Evolutionary conservation across 2,329 filamentous ascomycete genomes (phyloP), one percentile per base, ranked within the genome.

Genomic region (Ciborinia camelliae): DNA sequence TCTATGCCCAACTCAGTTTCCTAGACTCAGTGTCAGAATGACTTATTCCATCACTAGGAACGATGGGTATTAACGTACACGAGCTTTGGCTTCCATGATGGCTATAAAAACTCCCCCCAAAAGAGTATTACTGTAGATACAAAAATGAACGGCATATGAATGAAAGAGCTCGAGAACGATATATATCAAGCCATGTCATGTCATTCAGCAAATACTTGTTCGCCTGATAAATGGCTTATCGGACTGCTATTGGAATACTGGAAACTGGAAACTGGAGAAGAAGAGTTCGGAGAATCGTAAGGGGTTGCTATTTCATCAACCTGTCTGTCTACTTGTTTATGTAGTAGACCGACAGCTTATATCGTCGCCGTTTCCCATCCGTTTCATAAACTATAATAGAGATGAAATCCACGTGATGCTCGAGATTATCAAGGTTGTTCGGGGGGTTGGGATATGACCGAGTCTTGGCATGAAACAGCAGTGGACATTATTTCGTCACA

Each of bases 1-100:
- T 79, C 76, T 71, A 88, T 78, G 71, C 78, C 78, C 66, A 76
- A 78, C 75, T 86, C 85, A 68, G 80, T 80, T 76, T 79, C 81
- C 84, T 87, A 74, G 57, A 20, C 66, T 37, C 63, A n/a, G 61
- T 45, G 18, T 63, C 32, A 72, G 58, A 69, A 66, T 39, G 63
- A 39, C 47, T 43, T 45, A n/a, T 15, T 53, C 50, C 57, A 50
- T 68, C 55, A 54, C 28, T 53, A 15, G 45, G 62, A 32, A 14
- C 39, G 20, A 48, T 52, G n/a, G 14, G 47, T 28, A 20, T 35
- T 23, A 28, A 64, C 62, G 26, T 73, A 80, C 77, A 75, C 79
- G 78, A 66, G 80, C 79, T 75, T 79, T 78, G 68, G 82, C 75
- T 74, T 84, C 82, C 73, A 82, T 74, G 12, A 32, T 67, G 37